These are phyloP conservation scores for Paramecium pentaurelia DNA, from an alignment of 73 alveolate genomes.

Conservation along the genomic window DNA sequence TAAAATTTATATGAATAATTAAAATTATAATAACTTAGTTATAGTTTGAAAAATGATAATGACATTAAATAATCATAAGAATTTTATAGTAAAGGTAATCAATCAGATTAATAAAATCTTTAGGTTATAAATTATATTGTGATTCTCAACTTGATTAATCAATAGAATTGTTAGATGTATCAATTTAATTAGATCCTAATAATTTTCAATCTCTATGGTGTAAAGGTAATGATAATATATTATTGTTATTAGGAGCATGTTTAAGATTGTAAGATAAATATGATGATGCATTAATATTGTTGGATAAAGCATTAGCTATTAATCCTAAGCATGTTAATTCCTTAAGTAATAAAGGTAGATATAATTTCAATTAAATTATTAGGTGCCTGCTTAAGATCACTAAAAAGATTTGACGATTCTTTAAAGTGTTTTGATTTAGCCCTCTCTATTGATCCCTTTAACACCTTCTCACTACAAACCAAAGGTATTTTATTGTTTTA, in stretches of 20 bases:
- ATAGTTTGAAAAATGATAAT: too few species aligned
- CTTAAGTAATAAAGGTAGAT: not conserved
- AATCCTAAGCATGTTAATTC: not conserved
- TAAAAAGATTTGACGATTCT: not conserved
- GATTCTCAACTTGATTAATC: not conserved
- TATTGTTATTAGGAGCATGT: not conserved
- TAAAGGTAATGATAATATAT: not conserved
- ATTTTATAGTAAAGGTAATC: not conserved
- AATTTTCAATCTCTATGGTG: not conserved
- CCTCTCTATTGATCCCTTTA: not conserved
- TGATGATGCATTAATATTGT: not conserved
- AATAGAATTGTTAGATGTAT: too few species aligned
- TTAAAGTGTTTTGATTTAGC: not conserved
- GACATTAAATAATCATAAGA: not conserved
- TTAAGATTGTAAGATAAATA: not conserved
- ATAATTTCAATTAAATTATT: too few species aligned
- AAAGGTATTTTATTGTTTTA: not conserved
- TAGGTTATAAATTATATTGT: not conserved
- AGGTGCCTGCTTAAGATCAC: not conserved
- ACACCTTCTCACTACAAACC: not conserved
- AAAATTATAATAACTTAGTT: too few species aligned
- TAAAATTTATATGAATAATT: not conserved
- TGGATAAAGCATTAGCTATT: not conserved
- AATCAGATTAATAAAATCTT: too few species aligned
- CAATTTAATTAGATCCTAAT: not conserved